These are phyloP conservation scores for Trichoderma gamsii DNA, from an alignment of 495 filamentous ascomycete genomes.

Conservation along the genomic window DNA sequence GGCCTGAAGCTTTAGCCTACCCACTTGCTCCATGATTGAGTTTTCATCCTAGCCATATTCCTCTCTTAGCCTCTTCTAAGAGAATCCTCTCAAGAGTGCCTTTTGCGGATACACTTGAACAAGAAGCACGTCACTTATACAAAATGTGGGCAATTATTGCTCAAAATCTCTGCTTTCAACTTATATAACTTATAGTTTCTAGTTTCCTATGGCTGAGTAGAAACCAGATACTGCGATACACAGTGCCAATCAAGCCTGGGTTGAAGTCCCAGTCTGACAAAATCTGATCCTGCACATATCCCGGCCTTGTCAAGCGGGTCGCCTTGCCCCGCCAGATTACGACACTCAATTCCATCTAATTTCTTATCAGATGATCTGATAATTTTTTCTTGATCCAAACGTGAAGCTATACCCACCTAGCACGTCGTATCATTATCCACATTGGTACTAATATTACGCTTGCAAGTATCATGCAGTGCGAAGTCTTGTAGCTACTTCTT, in stretches of 20 bases:
- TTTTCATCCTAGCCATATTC: neutral
- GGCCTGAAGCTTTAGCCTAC: neutral
- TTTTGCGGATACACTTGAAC: too few relatives aligned
- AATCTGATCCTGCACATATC: neutral
- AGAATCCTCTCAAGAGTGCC: too few relatives aligned
- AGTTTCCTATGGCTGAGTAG: too few relatives aligned
- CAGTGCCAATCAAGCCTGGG: too few relatives aligned
- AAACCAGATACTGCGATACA: too few relatives aligned
- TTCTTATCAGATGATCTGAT: conserved; percentile 13
- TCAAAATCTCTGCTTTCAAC: too few relatives aligned
- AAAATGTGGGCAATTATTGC: too few relatives aligned
- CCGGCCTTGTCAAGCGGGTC: neutral
- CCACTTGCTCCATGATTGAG: neutral
- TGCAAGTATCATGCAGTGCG: neutral
- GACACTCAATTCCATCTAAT: neutral
- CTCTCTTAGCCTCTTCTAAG: too few relatives aligned
- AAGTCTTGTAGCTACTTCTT: too few relatives aligned
- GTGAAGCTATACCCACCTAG: neutral
- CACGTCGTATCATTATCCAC: neutral
- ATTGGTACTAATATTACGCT: neutral
- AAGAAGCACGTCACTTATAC: too few relatives aligned
- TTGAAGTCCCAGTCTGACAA: neutral
- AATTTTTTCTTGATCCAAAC: neutral
- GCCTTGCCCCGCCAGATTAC: neutral
- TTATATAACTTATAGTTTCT: too few relatives aligned